Percentiles rank a stretch among this genome's conserved stretches.
Conservation (phyloP, 164 flowering plant genomes). For the Chloranthus sessilifolius region DNA sequence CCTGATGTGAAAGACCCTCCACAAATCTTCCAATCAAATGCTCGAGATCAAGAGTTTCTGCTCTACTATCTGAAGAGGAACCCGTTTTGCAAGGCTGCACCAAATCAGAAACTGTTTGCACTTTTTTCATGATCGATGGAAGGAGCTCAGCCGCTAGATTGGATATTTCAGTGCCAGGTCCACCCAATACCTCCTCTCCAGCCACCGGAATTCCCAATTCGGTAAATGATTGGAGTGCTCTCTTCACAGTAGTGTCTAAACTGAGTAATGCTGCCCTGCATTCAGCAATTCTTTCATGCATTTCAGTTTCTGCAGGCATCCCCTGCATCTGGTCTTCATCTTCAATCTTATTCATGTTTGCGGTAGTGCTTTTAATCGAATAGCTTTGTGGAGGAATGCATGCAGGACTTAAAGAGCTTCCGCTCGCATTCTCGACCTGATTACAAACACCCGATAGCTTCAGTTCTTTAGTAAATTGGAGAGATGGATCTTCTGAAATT, state of each 20-base stretch:
- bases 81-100: constrained; percentile 11
- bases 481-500: constrained; percentile 14
- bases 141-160: constrained; percentile 30
- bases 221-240: constrained; percentile 29
- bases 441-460: constrained; percentile 7
- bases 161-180: constrained; percentile 21
- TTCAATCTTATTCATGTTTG: constrained; percentile 7
- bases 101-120: constrained; percentile 28
- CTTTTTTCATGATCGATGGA: constrained; percentile 35
- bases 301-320: constrained; percentile 10
- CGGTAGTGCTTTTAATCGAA: constrained; percentile 1
- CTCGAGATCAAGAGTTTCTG: constrained; percentile 19
- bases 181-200: constrained; percentile 16
- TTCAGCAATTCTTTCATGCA: constrained; percentile 20
- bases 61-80: constrained; percentile 3
- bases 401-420: not conserved
- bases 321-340: constrained; percentile 3
- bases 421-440: constrained; percentile 10
- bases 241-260: constrained; percentile 41
- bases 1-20: constrained; percentile 22
- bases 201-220: constrained; percentile 17
- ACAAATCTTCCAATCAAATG: constrained; percentile 30
- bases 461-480: constrained; percentile 16
- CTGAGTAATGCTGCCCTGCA: constrained; percentile 38
- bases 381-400: constrained; percentile 7